phyloP scores from a whole-genome alignment of 2,329 filamentous ascomycete species.

The Apiospora kogelbergensis region DNA sequence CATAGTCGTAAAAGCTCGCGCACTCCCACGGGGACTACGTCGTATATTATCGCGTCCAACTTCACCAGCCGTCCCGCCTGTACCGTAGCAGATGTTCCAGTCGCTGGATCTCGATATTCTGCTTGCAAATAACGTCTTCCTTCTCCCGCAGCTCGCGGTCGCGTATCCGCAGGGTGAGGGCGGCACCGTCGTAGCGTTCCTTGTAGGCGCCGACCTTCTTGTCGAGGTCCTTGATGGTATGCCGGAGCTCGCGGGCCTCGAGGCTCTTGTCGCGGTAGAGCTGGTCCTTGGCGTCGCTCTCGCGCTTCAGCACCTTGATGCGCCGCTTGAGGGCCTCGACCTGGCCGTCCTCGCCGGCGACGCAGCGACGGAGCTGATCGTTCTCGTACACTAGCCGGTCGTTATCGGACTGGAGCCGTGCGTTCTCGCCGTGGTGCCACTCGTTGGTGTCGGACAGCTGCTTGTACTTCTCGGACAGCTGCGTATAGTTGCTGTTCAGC shows the following conservation, averaged over 20 bases:
- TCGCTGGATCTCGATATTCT: conserved; percentile 15
- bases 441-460: conserved; percentile 16
- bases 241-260: conserved; percentile 20
- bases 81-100: conserved; percentile 12
- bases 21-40: background rate
- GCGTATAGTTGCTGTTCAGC: background rate
- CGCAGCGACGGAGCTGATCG: conserved; percentile 8
- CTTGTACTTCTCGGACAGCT: conserved; percentile 1
- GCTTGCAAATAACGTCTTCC: conserved; percentile 18
- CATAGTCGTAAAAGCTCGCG: background rate
- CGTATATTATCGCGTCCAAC: background rate
- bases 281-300: conserved; percentile 16
- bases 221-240: conserved; percentile 15
- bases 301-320: conserved; percentile 18
- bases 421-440: conserved; percentile 16
- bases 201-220: conserved; percentile 15
- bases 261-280: conserved; percentile 9
- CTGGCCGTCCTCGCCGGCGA: conserved; percentile 17
- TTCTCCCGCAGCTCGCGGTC: conserved; percentile 14
- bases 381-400: conserved; percentile 14
- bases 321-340: conserved; percentile 19
- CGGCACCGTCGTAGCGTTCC: conserved; percentile 13
- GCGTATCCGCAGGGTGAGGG: conserved; percentile 13
- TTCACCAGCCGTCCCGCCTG: background rate
- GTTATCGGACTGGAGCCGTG: conserved; percentile 20